Conservation (phyloP, 805 yeast genomes). For the Candida endomychidarum region DNA sequence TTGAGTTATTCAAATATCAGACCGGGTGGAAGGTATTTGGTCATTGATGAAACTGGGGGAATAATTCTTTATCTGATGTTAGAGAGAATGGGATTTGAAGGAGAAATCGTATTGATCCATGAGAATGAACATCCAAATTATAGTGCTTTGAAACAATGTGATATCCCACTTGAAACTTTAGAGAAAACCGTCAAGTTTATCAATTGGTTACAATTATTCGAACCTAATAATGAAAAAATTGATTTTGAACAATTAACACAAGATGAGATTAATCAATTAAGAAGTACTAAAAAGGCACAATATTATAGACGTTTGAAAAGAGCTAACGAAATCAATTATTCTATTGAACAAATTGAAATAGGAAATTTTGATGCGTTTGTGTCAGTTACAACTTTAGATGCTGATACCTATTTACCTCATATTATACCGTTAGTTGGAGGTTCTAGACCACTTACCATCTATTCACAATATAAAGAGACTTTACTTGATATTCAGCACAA, state of each 20-base stretch:
- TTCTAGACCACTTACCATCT: slow-evolving; percentile 82
- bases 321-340: slow-evolving; percentile 48
- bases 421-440: slow-evolving; percentile 72
- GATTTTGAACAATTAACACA: slow-evolving; percentile 47
- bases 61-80: slow-evolving; percentile 79
- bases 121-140: slow-evolving; percentile 93
- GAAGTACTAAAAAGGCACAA: slow-evolving; percentile 60
- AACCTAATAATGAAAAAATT: slow-evolving; percentile 64
- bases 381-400: slow-evolving; percentile 68
- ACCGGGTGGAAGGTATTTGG: slow-evolving; percentile 86
- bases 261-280: slow-evolving; percentile 55
- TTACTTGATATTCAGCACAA: slow-evolving; percentile 71
- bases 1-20: slow-evolving; percentile 77
- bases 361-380: slow-evolving; percentile 75
- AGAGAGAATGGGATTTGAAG: slow-evolving; percentile 86
- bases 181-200: slow-evolving; percentile 62
- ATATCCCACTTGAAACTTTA: slow-evolving; percentile 54
- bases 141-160: slow-evolving; percentile 65
- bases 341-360: slow-evolving; percentile 48
- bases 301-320: slow-evolving; percentile 66
- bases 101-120: slow-evolving; percentile 68
- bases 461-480: slow-evolving; percentile 77
- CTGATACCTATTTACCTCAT: slow-evolving; percentile 60
- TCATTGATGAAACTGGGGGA: slow-evolving; percentile 95
- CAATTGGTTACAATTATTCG: slow-evolving; percentile 76